phyloP scores from a whole-genome alignment of 208 protist species.

The Acanthamoeba royreba region DNA sequence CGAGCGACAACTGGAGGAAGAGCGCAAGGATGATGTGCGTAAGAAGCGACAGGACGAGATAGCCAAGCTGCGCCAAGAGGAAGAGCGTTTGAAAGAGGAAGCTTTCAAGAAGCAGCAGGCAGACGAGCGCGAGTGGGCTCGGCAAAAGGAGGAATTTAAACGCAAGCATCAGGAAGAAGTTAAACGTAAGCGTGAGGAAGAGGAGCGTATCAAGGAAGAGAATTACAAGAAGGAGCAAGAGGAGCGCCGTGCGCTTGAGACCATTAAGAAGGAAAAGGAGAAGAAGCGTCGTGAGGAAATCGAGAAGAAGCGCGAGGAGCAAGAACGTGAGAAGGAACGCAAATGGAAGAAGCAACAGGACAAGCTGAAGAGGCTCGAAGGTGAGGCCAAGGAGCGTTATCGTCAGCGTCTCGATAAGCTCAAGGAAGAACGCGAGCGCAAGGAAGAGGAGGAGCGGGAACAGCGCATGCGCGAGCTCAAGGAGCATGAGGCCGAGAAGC shows the following conservation, averaged over 20 bases:
- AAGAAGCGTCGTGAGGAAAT: neutral
- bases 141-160: neutral
- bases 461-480: neutral
- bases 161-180: neutral
- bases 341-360: neutral
- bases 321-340: neutral
- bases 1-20: neutral
- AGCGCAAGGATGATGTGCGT: neutral
- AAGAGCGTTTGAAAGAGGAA: neutral
- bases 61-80: neutral
- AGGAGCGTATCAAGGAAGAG: neutral
- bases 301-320: neutral
- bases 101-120: too few relatives aligned
- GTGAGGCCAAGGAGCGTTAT: conserved; percentile 30
- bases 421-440: neutral
- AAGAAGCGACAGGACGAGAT: neutral
- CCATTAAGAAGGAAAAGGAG: neutral
- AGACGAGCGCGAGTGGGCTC: too few relatives aligned
- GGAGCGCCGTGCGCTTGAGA: neutral
- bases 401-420: conserved; percentile 20
- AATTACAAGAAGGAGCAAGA: neutral
- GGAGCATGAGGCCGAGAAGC: neutral
- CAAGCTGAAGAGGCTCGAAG: conserved; percentile 33
- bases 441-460: neutral
- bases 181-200: neutral